These are phyloP conservation scores for Aspergillus sp. DNA, from an alignment of 2,329 filamentous ascomycete species.

Conservation along the genomic window DNA sequence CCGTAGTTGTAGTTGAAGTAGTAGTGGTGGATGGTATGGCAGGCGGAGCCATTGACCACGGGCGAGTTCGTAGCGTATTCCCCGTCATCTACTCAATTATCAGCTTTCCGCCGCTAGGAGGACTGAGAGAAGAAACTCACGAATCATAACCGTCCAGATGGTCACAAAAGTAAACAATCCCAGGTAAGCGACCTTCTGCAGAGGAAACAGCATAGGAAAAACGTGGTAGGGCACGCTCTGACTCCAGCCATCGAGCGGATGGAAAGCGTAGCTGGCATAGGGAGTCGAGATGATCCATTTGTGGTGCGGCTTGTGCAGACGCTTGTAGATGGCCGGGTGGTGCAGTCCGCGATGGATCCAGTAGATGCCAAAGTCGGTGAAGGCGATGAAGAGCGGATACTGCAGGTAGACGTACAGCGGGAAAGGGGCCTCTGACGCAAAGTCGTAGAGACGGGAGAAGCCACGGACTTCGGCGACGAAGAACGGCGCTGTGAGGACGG, in stretches of 20 bases:
- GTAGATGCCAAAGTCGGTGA: conserved; percentile 87
- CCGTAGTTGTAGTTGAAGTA: conserved; percentile 93
- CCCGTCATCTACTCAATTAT: conserved; percentile 62
- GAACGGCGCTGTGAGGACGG: conserved; percentile 72
- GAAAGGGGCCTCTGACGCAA: conserved; percentile 68
- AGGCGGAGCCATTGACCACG: conserved; percentile 90
- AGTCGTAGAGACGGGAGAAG: conserved; percentile 82
- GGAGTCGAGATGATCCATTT: conserved; percentile 99
- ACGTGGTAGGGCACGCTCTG: conserved; percentile 90
- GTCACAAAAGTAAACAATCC: conserved; percentile 86
- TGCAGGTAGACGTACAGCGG: conserved; percentile 74
- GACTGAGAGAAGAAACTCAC: conserved; percentile 18
- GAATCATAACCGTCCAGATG: conserved; percentile 92
- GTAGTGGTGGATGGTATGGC: conserved; percentile 87
- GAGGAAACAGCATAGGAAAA: conserved; percentile 85
- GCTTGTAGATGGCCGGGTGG: conserved; percentile 76
- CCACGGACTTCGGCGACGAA: conserved; percentile 82
- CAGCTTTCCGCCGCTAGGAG: not conserved
- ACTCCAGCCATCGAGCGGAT: conserved; percentile 84
- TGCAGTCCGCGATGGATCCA: conserved; percentile 85
- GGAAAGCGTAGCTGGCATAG: conserved; percentile 88
- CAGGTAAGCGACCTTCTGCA: conserved; percentile 86
- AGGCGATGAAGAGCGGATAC: conserved; percentile 81
- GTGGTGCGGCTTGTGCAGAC: conserved; percentile 93
- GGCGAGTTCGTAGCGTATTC: conserved; percentile 86